Percentiles rank a stretch among this genome's conserved stretches.
Evolutionary conservation across 2,329 filamentous ascomycete genomes (phyloP).

Genomic region (Fusarium sp.): DNA sequence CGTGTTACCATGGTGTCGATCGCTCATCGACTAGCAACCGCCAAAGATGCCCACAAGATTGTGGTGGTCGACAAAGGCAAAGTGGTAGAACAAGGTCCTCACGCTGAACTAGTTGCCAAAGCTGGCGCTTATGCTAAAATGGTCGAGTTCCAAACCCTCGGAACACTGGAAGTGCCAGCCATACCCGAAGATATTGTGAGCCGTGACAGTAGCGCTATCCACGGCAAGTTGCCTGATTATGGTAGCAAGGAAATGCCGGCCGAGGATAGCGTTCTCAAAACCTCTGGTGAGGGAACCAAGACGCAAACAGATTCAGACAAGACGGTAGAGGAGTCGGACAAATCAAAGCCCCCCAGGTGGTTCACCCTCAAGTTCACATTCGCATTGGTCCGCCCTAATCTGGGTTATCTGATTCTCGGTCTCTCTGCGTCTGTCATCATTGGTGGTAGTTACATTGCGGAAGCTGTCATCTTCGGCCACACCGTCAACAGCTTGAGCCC

Average conservation of each 20-base stretch:
- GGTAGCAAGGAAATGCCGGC: background rate
- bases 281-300: background rate
- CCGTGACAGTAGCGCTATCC: background rate
- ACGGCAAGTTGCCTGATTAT: background rate
- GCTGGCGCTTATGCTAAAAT: background rate
- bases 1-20: slow-evolving; percentile 72
- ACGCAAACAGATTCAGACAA: background rate
- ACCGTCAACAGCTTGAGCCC: background rate
- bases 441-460: background rate
- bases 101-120: background rate
- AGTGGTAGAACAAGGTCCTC: slow-evolving; percentile 67
- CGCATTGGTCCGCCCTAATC: background rate
- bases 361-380: background rate
- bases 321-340: background rate
- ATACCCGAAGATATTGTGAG: background rate
- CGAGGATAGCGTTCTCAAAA: background rate
- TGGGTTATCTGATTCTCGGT: background rate
- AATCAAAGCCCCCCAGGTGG: background rate
- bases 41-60: slow-evolving; percentile 72
- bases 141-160: background rate
- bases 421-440: background rate
- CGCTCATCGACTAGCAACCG: slow-evolving; percentile 69
- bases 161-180: background rate
- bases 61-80: slow-evolving; percentile 70
- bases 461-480: background rate